Evolutionary conservation across 768 basidiomycete species (phyloP).

Genomic region (Rhodocollybia butyracea): DNA sequence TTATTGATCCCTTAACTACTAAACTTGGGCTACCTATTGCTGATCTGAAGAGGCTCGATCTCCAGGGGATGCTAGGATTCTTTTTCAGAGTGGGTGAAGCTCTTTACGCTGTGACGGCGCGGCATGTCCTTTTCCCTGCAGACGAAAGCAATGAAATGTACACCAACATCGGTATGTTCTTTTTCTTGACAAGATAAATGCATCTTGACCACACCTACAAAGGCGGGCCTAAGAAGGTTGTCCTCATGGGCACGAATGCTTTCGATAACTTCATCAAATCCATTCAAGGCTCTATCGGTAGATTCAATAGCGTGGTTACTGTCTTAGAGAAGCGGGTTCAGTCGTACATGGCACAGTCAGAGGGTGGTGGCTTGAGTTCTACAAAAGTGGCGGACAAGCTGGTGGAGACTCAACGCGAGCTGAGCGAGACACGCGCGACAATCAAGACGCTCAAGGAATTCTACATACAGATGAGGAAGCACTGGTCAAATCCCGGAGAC

Average conservation of each 20-base stretch:
- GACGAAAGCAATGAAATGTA: conserved; percentile 23
- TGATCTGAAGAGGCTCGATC: conserved; percentile 22
- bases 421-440: conserved; percentile 15
- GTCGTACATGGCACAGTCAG: conserved; percentile 15
- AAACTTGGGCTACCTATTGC: conserved; percentile 34
- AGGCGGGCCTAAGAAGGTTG: conserved; percentile 30
- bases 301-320: background rate
- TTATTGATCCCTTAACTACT: conserved; percentile 34
- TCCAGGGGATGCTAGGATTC: conserved; percentile 35
- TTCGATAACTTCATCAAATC: conserved; percentile 26
- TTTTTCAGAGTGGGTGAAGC: conserved; percentile 27
- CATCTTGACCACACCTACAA: conserved; percentile 20
- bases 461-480: conserved; percentile 27
- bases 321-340: conserved; percentile 19
- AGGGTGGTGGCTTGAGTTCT: conserved; percentile 2
- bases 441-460: conserved; percentile 29
- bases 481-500: conserved; percentile 27
- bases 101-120: conserved; percentile 31
- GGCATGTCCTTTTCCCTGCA: conserved; percentile 27
- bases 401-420: conserved; percentile 13
- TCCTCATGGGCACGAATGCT: conserved; percentile 30
- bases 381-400: conserved; percentile 15
- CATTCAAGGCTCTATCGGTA: conserved; percentile 25
- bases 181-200: conserved; percentile 23
- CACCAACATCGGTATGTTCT: conserved; percentile 25